Evolutionary conservation across 179 eudicot genomes (phyloP).

Genomic region (Dionaea muscipula): DNA sequence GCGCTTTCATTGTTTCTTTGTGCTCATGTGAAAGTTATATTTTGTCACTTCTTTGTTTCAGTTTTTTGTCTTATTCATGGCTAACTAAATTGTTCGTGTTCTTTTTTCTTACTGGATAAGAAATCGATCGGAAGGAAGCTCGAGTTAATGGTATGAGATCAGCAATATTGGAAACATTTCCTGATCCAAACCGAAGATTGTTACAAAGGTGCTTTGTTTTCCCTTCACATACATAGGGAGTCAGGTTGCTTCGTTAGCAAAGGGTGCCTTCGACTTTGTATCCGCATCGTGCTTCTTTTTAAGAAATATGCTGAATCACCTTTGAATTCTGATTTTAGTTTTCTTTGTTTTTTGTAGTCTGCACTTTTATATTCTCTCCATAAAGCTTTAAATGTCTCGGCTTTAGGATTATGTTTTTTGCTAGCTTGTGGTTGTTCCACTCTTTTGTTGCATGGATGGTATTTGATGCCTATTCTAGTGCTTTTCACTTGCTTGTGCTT

Average conservation of each 20-base stretch:
- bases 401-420: too few relatives aligned
- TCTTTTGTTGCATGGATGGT: too few relatives aligned
- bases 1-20: too few relatives aligned
- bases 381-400: too few relatives aligned
- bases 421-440: too few relatives aligned
- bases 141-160: constrained; percentile 71
- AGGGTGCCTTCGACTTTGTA: not conserved
- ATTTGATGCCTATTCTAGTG: too few relatives aligned
- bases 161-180: constrained; percentile 86
- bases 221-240: not conserved
- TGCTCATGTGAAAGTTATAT: too few relatives aligned
- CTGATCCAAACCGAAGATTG: constrained; percentile 89
- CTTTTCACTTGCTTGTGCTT: too few relatives aligned
- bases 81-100: constrained; percentile 6
- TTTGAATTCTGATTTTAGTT: too few relatives aligned
- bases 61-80: not conserved
- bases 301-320: not conserved
- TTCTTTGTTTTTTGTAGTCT: too few relatives aligned
- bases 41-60: not conserved
- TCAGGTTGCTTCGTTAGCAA: not conserved
- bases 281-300: not conserved
- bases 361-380: too few relatives aligned
- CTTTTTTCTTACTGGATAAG: constrained; percentile 24
- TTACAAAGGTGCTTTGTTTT: constrained; percentile 54
- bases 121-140: constrained; percentile 71